Percentiles rank a stretch among this genome's conserved stretches.
phyloP scores from a whole-genome alignment of 202 grass and related monocot species.

The Hordeum pubiflorum region DNA sequence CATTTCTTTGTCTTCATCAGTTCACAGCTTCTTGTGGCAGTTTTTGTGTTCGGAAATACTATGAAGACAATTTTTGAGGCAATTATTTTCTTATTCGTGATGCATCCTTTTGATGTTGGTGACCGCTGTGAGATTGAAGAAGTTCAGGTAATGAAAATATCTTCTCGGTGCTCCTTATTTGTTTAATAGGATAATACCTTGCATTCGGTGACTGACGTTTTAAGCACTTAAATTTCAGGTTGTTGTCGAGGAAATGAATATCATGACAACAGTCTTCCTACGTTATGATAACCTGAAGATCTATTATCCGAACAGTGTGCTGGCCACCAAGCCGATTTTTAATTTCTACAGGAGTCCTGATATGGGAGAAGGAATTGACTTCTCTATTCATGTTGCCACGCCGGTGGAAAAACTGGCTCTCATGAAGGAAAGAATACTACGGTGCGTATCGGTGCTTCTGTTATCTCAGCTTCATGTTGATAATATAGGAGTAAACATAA shows the following conservation, averaged over 20 bases:
- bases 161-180: neutral
- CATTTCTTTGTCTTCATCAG: conserved; percentile 76
- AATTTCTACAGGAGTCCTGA: conserved; percentile 88
- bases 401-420: conserved; percentile 62
- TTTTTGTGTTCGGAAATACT: conserved; percentile 87
- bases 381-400: conserved; percentile 74
- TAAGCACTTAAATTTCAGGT: conserved; percentile 31
- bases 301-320: conserved; percentile 63
- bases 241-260: conserved; percentile 93
- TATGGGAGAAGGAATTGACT: conserved; percentile 77
- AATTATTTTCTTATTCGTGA: conserved; percentile 73
- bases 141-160: conserved; percentile 44
- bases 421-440: conserved; percentile 64
- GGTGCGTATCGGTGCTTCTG: conserved; percentile 29
- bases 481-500: neutral
- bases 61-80: conserved; percentile 82
- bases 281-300: conserved; percentile 81
- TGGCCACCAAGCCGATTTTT: conserved; percentile 69
- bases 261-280: conserved; percentile 75
- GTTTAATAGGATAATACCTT: neutral
- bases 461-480: neutral
- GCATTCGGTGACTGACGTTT: neutral
- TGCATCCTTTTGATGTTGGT: conserved; percentile 89
- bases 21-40: conserved; percentile 67
- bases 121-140: conserved; percentile 73